A percentile compares a stretch with the other conserved stretches of the same genome.
These are phyloP conservation scores for Camellia oleifera DNA, from an alignment of 179 eudicot species.

Conservation along the genomic window DNA sequence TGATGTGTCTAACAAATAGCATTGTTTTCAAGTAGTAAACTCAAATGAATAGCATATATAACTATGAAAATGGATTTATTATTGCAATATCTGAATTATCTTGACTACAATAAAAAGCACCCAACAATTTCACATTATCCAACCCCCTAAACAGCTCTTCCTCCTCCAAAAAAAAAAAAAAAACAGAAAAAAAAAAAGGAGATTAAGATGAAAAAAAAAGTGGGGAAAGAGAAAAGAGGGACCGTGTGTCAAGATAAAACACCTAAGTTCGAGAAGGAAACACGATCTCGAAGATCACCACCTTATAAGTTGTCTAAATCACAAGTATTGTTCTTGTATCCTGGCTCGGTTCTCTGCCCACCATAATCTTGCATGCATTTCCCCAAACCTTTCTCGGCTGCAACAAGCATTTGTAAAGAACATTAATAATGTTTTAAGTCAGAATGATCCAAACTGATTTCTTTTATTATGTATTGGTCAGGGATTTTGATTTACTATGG, in stretches of 20 bases:
- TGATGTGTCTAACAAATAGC: neutral
- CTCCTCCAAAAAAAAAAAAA: too few species aligned
- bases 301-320: constrained; percentile 6
- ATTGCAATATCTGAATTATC: too few species aligned
- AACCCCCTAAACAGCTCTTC: too few species aligned
- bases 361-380: constrained; percentile 50
- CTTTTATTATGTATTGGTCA: neutral
- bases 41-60: too few species aligned
- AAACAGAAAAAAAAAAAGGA: neutral
- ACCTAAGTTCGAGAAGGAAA: neutral
- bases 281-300: neutral
- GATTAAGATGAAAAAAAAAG: neutral
- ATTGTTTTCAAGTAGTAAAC: neutral
- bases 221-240: neutral
- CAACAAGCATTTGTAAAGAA: constrained; percentile 20
- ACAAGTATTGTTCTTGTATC: constrained; percentile 48
- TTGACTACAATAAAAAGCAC: too few species aligned
- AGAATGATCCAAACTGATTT: neutral
- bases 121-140: too few species aligned
- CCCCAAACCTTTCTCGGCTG: constrained; percentile 81
- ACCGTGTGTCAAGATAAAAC: neutral
- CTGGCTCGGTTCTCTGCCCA: constrained; percentile 52
- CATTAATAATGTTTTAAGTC: neutral
- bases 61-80: too few species aligned
- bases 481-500: neutral